These are phyloP conservation scores for Allomyces macrogynus DNA, from an alignment of 192 early-diverging fungal species.

Conservation along the genomic window DNA sequence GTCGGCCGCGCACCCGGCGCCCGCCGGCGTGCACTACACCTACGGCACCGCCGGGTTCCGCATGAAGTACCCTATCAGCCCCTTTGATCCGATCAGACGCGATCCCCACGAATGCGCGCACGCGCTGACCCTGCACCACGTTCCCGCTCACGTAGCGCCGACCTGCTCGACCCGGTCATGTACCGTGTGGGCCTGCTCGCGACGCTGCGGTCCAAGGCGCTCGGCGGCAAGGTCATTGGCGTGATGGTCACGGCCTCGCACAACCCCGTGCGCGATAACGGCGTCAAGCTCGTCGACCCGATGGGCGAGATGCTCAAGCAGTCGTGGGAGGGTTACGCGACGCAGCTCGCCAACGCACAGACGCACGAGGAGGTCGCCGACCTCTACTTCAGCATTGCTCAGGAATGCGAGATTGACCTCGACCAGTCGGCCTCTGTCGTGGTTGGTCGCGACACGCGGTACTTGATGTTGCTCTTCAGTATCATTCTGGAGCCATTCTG, in stretches of 20 bases:
- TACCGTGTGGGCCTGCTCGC: slow-evolving; percentile 84
- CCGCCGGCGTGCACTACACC: slow-evolving; percentile 28
- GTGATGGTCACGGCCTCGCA: slow-evolving; percentile 98
- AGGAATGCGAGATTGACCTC: slow-evolving; percentile 47
- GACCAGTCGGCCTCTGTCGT: slow-evolving; percentile 47
- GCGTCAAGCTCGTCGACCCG: slow-evolving; percentile 94
- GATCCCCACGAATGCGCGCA: background rate
- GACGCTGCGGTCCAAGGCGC: slow-evolving; percentile 70
- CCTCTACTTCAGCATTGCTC: slow-evolving; percentile 40
- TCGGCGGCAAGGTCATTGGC: slow-evolving; percentile 67
- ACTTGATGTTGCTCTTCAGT: slow-evolving; percentile 4
- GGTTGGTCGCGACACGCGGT: slow-evolving; percentile 83
- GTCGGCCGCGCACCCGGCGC: slow-evolving; percentile 53
- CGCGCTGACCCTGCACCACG: slow-evolving; percentile 1
- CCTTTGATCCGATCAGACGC: background rate
- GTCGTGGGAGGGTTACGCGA: slow-evolving; percentile 85
- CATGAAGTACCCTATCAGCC: slow-evolving; percentile 42
- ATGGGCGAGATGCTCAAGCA: slow-evolving; percentile 95
- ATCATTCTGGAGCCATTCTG: background rate
- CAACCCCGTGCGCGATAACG: slow-evolving; percentile 90
- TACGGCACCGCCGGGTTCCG: slow-evolving; percentile 99
- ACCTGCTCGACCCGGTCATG: slow-evolving; percentile 75
- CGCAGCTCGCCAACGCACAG: slow-evolving; percentile 65
- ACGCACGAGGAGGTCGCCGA: slow-evolving; percentile 36
- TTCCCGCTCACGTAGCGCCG: slow-evolving; percentile 30